A percentile compares a stretch with the other conserved stretches of the same genome.
Conservation (phyloP, 2,329 filamentous ascomycete species). For the Didymellaceae sp. region DNA sequence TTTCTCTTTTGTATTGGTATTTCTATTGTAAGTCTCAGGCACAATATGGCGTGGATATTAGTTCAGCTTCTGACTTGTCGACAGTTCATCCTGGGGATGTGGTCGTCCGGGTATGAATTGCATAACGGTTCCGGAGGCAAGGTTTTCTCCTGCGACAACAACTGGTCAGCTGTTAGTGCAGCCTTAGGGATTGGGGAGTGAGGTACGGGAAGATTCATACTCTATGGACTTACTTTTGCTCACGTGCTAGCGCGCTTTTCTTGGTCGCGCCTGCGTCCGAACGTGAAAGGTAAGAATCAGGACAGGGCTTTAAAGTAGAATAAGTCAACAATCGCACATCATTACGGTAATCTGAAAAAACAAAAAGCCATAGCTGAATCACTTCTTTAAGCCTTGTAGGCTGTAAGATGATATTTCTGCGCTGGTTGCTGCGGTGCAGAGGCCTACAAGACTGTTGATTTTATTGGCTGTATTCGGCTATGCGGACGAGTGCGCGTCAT, state of each 20-base stretch:
- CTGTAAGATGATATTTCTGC: too few relatives aligned
- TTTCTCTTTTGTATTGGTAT: conserved; percentile 49
- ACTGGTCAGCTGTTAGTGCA: conserved; percentile 32
- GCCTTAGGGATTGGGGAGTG: background rate
- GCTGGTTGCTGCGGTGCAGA: too few relatives aligned
- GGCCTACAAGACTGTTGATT: too few relatives aligned
- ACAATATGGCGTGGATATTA: background rate
- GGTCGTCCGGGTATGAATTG: conserved; percentile 35
- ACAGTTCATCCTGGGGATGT: conserved; percentile 40
- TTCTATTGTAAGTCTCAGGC: conserved; percentile 35
- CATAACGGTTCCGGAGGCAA: conserved; percentile 31
- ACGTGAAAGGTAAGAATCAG: too few relatives aligned
- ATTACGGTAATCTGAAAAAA: too few relatives aligned
- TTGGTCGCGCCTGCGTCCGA: conserved; percentile 2
- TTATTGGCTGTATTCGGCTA: too few relatives aligned
- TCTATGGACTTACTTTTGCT: background rate
- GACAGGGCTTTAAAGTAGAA: too few relatives aligned
- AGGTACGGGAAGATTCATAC: background rate
- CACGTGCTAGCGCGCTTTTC: conserved; percentile 8
- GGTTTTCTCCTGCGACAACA: conserved; percentile 40
- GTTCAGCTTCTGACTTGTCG: background rate
- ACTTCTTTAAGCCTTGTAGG: too few relatives aligned
- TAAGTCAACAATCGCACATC: too few relatives aligned
- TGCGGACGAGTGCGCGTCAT: too few relatives aligned
- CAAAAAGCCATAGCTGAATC: too few relatives aligned